phyloP scores from a whole-genome alignment of 345 rosid species.

The Brassica juncea region DNA sequence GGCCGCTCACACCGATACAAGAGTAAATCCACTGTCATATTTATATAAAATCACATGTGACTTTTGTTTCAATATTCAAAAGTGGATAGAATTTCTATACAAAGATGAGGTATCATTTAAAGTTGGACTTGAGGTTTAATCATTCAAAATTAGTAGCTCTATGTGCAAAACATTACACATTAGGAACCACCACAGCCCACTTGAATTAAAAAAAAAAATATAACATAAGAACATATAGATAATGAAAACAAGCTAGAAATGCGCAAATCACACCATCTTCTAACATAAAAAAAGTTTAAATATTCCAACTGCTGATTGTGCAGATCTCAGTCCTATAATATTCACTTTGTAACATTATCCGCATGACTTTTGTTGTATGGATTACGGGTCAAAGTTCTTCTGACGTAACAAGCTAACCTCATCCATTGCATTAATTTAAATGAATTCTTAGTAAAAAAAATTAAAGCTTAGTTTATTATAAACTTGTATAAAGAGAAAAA shows the following conservation, averaged over 20 bases:
- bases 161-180: neutral
- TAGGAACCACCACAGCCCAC: neutral
- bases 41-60: neutral
- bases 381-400: slow-evolving; percentile 37
- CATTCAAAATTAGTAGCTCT: neutral
- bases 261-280: neutral
- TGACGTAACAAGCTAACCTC: slow-evolving; percentile 33
- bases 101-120: neutral
- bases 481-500: slow-evolving; percentile 5
- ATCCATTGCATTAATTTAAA: slow-evolving; percentile 9
- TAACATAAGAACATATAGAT: neutral
- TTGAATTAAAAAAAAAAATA: neutral
- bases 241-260: neutral
- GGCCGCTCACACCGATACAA: too few species aligned
- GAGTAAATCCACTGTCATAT: neutral
- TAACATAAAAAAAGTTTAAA: neutral
- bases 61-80: neutral
- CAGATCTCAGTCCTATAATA: slow-evolving; percentile 20
- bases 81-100: neutral
- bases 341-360: slow-evolving; percentile 26
- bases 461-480: neutral
- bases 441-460: neutral
- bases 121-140: neutral
- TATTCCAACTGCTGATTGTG: slow-evolving; percentile 3
- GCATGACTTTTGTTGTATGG: slow-evolving; percentile 6